Evolutionary conservation across 2,329 filamentous ascomycete genomes (phyloP), one percentile per base, ranked within the genome.

Genomic region (Penicillium sp.): DNA sequence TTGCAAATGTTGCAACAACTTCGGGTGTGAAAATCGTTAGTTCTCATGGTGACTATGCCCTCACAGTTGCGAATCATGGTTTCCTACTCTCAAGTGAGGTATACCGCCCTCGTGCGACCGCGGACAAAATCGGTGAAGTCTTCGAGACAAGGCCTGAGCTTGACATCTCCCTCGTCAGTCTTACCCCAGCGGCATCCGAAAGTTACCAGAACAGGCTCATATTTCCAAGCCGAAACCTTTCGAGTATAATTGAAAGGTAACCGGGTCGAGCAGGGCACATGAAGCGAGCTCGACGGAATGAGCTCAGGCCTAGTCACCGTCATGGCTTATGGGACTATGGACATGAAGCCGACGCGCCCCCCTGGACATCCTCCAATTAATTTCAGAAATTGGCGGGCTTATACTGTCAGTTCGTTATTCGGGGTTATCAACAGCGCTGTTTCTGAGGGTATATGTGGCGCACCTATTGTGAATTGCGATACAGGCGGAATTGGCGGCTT

Each of bases 201-300:
- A 53, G 31, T 27, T 61, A 53, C 31, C 54, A 33, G 11, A 61
- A 61, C 21, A n/a, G 19, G 19, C 13, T 58, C 31, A 19, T 55
- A 56, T 43, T 61, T 61, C 24, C 56, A 58, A 48, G 53, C 59
- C 5, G 22, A 61, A 49, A 46, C 56, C n/a, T 50, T 50, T 33
- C 24, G 29, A 14, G 26, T 13, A 6, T 37, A 59, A 9, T 13
- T 52, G 16, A 24, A 24, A 31, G 47, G 39, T 8, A n/a, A 49
- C 13, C 14, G 27, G 19, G 52, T 59, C 14, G 7, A 46, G 3
- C 41, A 44, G 27, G 57, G 54, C 41, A 54, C 57, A 51, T 59
- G 57, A 54, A 54, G 57, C 41, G 57, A 59, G 49, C 26, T 50
- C 3, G 57, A 59, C 19, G 54, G 50, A n/a, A 59, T 59, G 57